Evolutionary conservation across 176 grass and related monocot species (phyloP).

Genomic region (Oryza rufipogon): DNA sequence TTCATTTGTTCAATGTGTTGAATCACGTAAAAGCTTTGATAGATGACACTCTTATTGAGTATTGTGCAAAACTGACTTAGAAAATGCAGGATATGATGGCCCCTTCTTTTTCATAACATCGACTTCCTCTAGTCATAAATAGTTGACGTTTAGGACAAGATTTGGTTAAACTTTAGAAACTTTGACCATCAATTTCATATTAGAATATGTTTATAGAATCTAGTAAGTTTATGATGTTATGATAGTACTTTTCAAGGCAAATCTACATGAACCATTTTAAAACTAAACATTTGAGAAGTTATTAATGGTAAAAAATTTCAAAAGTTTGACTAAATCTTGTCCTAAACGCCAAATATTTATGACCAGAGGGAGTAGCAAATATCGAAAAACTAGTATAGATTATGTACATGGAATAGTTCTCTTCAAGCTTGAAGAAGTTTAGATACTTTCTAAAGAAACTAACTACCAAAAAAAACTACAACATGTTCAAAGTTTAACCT

Average conservation of each 20-base stretch:
- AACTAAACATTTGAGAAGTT: no score
- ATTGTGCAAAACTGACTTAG: neutral
- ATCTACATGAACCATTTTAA: no score
- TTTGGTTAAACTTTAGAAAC: no score
- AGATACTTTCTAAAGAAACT: conserved; percentile 15
- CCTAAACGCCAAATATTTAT: no score
- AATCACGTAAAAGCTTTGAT: conserved; percentile 19
- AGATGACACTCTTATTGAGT: neutral
- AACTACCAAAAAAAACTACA: neutral
- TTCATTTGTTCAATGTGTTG: conserved; percentile 10
- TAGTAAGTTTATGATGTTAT: no score
- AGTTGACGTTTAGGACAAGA: no score
- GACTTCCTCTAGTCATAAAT: no score
- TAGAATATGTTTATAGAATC: no score
- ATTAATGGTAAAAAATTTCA: no score
- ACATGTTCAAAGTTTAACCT: conserved; percentile 66
- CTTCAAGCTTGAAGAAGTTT: conserved; percentile 13
- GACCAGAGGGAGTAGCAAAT: neutral
- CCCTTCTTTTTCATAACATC: conserved; percentile 7
- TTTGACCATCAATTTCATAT: no score
- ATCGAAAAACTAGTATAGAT: neutral
- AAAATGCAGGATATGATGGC: conserved; percentile 3
- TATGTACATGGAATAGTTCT: neutral
- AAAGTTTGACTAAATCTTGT: no score
- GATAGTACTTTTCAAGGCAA: no score